These are phyloP conservation scores for Ophiosphaerella narmari DNA, from an alignment of 2,329 filamentous ascomycete genomes.

Conservation along the genomic window DNA sequence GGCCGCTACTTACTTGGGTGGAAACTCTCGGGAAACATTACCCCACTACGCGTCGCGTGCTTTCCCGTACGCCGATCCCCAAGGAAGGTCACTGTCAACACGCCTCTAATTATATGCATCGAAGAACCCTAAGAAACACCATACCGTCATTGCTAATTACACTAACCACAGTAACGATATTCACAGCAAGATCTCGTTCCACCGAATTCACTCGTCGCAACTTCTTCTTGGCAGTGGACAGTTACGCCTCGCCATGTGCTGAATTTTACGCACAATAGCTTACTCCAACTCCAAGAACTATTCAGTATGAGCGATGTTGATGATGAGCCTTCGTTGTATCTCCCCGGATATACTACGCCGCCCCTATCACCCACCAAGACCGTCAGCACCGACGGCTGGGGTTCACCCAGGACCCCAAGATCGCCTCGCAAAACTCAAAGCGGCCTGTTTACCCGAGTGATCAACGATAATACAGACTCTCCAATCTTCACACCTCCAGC, in stretches of 20 bases:
- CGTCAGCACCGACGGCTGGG: constrained; percentile 37
- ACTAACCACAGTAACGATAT: constrained; percentile 42
- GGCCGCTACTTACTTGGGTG: constrained; percentile 14
- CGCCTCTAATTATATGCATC: constrained; percentile 13
- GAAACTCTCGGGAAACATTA: constrained; percentile 26
- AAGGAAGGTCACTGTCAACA: constrained; percentile 18
- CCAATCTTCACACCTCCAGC: constrained; percentile 20
- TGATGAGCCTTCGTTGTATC: constrained; percentile 15
- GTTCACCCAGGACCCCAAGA: constrained; percentile 34
- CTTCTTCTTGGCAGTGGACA: constrained; percentile 7
- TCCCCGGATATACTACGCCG: constrained; percentile 32
- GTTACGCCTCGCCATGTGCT: constrained; percentile 34
- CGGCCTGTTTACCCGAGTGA: constrained; percentile 28
- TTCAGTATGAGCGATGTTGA: constrained; percentile 31
- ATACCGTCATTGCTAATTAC: constrained; percentile 27
- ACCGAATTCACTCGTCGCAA: constrained; percentile 12
- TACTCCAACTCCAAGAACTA: constrained; percentile 7
- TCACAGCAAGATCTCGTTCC: constrained; percentile 20
- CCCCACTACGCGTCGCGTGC: constrained; percentile 34
- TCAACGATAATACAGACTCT: constrained; percentile 10
- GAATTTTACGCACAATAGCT: constrained; percentile 6
- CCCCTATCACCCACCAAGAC: constrained; percentile 44
- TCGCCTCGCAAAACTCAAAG: constrained; percentile 39
- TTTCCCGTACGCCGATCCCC: constrained; percentile 22
- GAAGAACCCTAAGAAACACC: constrained; percentile 21